Evolutionary conservation across 1,284 basidiomycete genomes (phyloP), one percentile per base, ranked within the genome.

Genomic region (Heliocybe sulcata): DNA sequence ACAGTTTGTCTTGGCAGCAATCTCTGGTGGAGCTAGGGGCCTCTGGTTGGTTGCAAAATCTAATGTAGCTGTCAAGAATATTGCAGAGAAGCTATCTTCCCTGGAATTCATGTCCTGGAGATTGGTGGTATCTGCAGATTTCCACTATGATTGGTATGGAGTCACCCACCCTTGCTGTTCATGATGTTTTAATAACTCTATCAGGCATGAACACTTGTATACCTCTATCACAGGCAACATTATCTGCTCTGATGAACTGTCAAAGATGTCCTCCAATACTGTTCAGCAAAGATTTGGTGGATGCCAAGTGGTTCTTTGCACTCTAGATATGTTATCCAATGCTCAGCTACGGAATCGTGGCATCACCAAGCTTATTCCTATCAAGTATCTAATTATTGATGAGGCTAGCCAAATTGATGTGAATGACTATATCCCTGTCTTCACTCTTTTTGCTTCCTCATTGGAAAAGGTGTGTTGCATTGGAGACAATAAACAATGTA

Each of bases 141-240:
- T 85, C 62, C 72, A 79, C 53, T 63, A 66, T 63, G 81, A 77
- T 57, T 90, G 87, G 87, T 88, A 61, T 57, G 75, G 65, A 16
- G 23, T 49, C 56, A 12, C 8, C 55, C 22, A 27, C 20, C 57
- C 48, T 47, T 27, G 50, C 38, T 52, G 26, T 20, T 27, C 35
- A 16, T 45, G 8, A 16, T 26, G 51, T 60, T 55, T 56, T 61
- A 51, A 57, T 52, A 23, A 38, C 55, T 52, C 35, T 52, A 6
- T 52, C 53, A 90, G 88, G 87, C 85, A 90, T 69, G 86, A 87
- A 56, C 83, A 90, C 63, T 68, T 88, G 0, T 90, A 90, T 63
- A 54, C 65, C 8, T 58, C 69, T 14, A 63, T 83, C 22, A 55
- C 64, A 27, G 49, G 58, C 0, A 71, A 80, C 49, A 60, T 87